Percentiles rank a stretch among this genome's conserved stretches.
These are phyloP conservation scores for Adiantum capillusveneris DNA, from an alignment of 75 land plant genomes.

Conservation along the genomic window DNA sequence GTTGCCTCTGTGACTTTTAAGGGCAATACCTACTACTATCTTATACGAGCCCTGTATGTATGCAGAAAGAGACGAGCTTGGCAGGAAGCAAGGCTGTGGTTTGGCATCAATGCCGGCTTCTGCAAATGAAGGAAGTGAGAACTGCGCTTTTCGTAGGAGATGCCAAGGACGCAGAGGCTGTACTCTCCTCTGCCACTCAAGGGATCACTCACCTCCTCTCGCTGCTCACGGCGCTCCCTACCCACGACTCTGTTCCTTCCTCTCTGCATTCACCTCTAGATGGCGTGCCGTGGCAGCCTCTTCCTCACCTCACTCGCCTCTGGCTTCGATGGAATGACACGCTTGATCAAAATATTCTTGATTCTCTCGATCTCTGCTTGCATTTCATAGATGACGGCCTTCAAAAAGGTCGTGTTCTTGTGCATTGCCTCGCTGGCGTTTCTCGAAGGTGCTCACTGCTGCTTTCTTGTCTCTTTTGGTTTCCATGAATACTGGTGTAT, in stretches of 20 bases:
- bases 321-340: constrained; percentile 56
- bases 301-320: constrained; percentile 60
- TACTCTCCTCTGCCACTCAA: constrained; percentile 29
- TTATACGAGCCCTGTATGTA: no score
- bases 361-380: constrained; percentile 75
- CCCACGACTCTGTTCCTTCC: constrained; percentile 37
- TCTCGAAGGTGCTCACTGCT: constrained; percentile 69
- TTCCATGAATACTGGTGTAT: background rate
- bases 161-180: constrained; percentile 60
- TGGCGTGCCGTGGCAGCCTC: constrained; percentile 43
- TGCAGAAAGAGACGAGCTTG: no score
- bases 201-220: constrained; percentile 59
- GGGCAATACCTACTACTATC: no score
- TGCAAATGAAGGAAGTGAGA: constrained; percentile 31
- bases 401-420: constrained; percentile 67
- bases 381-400: constrained; percentile 79
- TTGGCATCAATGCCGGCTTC: no score
- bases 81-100: no score
- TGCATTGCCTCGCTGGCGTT: constrained; percentile 96
- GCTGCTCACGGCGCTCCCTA: constrained; percentile 52
- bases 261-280: constrained; percentile 38
- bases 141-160: constrained; percentile 77
- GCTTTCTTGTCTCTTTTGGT: constrained; percentile 5
- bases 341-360: constrained; percentile 77
- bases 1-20: no score